Percentiles rank a stretch among this genome's conserved stretches.
phyloP scores from a whole-genome alignment of 768 basidiomycete genomes.

The Phaffia tasmanica region DNA sequence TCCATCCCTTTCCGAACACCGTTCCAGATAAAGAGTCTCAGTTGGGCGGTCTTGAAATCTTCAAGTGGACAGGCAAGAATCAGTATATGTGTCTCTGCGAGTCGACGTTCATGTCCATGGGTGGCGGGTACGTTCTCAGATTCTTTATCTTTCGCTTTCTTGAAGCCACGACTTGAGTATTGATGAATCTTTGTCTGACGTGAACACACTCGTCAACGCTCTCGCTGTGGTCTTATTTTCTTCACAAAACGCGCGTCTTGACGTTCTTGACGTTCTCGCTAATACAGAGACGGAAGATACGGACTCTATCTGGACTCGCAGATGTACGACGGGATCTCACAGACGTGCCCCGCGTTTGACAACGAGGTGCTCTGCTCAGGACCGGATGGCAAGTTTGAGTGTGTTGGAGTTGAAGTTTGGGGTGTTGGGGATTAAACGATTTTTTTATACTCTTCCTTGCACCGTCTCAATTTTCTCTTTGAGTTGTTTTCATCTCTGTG shows the following conservation, averaged over 20 bases:
- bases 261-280: background rate
- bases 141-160: background rate
- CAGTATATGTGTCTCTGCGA: slow-evolving; percentile 83
- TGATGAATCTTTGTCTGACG: too few species aligned
- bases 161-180: background rate
- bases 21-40: background rate
- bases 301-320: slow-evolving; percentile 77
- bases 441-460: too few species aligned
- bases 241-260: slow-evolving; percentile 12
- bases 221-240: background rate
- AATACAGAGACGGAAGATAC: slow-evolving; percentile 66
- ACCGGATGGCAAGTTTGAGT: slow-evolving; percentile 59
- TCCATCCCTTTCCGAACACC: slow-evolving; percentile 16
- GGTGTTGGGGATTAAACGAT: slow-evolving; percentile 44
- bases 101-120: slow-evolving; percentile 67
- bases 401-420: slow-evolving; percentile 89
- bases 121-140: slow-evolving; percentile 64
- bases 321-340: slow-evolving; percentile 71
- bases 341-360: slow-evolving; percentile 70
- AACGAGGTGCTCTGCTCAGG: slow-evolving; percentile 64
- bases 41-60: slow-evolving; percentile 47
- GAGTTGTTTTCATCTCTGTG: too few species aligned
- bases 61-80: slow-evolving; percentile 77
- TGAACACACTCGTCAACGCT: background rate
- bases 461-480: too few species aligned